Percentiles rank a stretch among this genome's conserved stretches.
Evolutionary conservation across 495 filamentous ascomycete genomes (phyloP).

Genomic region (Hypoxylon rickii): DNA sequence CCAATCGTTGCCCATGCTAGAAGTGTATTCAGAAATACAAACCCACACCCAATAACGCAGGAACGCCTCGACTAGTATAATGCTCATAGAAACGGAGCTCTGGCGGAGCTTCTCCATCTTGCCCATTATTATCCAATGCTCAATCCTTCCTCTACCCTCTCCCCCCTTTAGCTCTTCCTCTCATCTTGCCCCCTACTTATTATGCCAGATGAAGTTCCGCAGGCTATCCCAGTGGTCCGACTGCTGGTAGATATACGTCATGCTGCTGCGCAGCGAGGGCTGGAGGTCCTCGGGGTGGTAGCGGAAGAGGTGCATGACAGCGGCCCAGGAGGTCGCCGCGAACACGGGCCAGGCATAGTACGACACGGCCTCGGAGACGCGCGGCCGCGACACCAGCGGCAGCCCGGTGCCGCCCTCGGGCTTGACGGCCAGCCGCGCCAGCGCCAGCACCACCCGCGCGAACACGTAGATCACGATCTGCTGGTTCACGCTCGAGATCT

Average conservation of each 20-base stretch:
- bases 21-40: too few relatives aligned
- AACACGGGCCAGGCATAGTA: conserved; percentile 87
- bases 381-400: conserved; percentile 47
- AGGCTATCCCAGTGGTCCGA: conserved; percentile 84
- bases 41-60: too few relatives aligned
- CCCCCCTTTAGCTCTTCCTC: not conserved
- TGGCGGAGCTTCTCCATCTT: too few relatives aligned
- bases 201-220: conserved; percentile 78
- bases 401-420: conserved; percentile 52
- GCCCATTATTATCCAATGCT: not conserved
- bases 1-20: not conserved
- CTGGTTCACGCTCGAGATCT: conserved; percentile 82
- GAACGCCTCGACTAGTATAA: too few relatives aligned
- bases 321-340: conserved; percentile 83
- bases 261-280: conserved; percentile 88
- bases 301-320: conserved; percentile 94
- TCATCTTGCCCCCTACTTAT: conserved; percentile 62
- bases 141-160: not conserved
- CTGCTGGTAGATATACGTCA: conserved; percentile 93
- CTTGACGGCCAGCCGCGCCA: conserved; percentile 80
- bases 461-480: conserved; percentile 99
- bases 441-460: conserved; percentile 80
- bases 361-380: conserved; percentile 53
- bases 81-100: too few relatives aligned
- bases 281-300: conserved; percentile 90